These are phyloP conservation scores for Phytophthora sojae DNA, from an alignment of 352 stramenopile genomes.

Conservation along the genomic window DNA sequence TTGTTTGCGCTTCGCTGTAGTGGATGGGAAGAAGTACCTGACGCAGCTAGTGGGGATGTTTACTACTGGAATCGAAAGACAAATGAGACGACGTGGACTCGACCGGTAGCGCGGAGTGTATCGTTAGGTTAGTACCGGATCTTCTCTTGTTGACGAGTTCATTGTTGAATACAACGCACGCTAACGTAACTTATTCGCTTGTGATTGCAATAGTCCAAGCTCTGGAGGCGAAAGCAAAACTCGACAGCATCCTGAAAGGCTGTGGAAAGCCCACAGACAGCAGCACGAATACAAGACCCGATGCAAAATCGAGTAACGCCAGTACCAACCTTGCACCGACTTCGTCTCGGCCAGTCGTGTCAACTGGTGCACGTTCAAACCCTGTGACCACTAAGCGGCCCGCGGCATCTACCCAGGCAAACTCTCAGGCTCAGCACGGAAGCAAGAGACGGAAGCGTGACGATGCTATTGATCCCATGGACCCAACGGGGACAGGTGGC, in stretches of 20 bases:
- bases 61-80: conserved; percentile 86
- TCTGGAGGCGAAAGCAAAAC: conserved; percentile 64
- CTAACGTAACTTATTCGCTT: background rate
- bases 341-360: background rate
- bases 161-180: background rate
- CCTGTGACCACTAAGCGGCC: conserved; percentile 19
- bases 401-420: background rate
- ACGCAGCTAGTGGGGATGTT: conserved; percentile 56
- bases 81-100: conserved; percentile 79
- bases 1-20: conserved; percentile 34
- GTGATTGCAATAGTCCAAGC: conserved; percentile 46
- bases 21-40: conserved; percentile 68
- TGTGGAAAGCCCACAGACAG: conserved; percentile 29
- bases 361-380: background rate
- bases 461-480: conserved; percentile 28
- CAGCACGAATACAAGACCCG: conserved; percentile 1
- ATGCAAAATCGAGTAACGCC: conserved; percentile 11
- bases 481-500: conserved; percentile 31
- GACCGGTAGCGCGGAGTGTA: conserved; percentile 51
- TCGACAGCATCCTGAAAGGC: conserved; percentile 62
- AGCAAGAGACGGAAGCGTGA: conserved; percentile 29
- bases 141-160: background rate
- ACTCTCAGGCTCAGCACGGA: background rate
- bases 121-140: conserved; percentile 51
- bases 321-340: background rate